Percentiles rank a stretch among this genome's conserved stretches.
Evolutionary conservation across 257 asterid genomes (phyloP).

Genomic region (Nicotiana tomentosiformis): DNA sequence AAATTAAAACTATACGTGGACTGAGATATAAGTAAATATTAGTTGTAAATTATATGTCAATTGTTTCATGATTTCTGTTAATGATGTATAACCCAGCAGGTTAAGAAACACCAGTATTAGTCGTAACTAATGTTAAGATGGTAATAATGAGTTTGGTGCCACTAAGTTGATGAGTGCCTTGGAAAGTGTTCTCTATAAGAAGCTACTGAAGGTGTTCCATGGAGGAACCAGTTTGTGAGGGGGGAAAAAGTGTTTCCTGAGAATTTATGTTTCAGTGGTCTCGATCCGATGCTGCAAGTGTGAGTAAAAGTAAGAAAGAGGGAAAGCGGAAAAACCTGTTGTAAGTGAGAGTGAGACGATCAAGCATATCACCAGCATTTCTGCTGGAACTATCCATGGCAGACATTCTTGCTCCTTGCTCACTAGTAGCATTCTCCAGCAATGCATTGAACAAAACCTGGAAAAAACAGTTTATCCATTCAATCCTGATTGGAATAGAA

Average conservation of each 20-base stretch:
- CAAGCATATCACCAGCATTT: slow-evolving; percentile 99
- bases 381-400: slow-evolving; percentile 99
- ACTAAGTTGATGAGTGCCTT: not conserved
- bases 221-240: not conserved
- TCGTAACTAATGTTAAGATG: not conserved
- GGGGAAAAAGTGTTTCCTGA: not conserved
- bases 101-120: not conserved
- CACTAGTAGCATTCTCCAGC: slow-evolving; percentile 95
- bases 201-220: not conserved
- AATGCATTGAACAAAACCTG: slow-evolving; percentile 90
- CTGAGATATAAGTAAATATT: not conserved
- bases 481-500: not conserved
- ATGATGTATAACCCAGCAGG: not conserved
- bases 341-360: slow-evolving; percentile 88
- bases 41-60: not conserved
- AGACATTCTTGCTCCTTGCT: slow-evolving; percentile 98
- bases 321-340: slow-evolving; percentile 52
- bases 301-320: not conserved
- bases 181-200: not conserved
- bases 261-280: not conserved
- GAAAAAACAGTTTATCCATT: not conserved
- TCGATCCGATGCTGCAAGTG: not conserved
- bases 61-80: not conserved
- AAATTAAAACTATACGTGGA: not conserved
- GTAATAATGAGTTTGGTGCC: not conserved